phyloP scores from a whole-genome alignment of 202 grass and related monocot genomes.

The Zizania palustris region DNA sequence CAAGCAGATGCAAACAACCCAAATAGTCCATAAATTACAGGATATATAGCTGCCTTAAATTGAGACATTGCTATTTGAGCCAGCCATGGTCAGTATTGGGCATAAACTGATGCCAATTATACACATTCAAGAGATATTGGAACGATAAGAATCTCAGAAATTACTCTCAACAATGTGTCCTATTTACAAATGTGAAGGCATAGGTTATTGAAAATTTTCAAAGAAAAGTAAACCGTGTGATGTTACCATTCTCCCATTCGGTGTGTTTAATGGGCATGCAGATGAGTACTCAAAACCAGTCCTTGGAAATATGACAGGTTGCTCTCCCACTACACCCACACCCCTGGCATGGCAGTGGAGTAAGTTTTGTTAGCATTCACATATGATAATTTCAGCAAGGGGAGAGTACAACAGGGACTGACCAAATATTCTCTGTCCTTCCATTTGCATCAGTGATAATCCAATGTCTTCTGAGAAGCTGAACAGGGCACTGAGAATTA shows the following conservation, averaged over 20 bases:
- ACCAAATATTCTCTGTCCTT: constrained; percentile 79
- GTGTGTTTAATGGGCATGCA: constrained; percentile 82
- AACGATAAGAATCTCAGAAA: constrained; percentile 19
- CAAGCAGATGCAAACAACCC: not conserved
- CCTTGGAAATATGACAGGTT: constrained; percentile 78
- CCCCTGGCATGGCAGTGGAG: constrained; percentile 49
- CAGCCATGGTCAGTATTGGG: not conserved
- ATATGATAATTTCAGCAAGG: not conserved
- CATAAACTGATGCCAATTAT: not conserved
- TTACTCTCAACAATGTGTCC: not conserved
- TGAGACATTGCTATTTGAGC: not conserved
- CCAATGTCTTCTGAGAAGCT: constrained; percentile 92
- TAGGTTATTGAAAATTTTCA: not conserved
- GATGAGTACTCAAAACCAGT: constrained; percentile 91
- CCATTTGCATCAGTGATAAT: constrained; percentile 84
- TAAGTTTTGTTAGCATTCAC: constrained; percentile 19
- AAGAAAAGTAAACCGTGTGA: constrained; percentile 1
- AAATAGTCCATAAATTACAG: not conserved
- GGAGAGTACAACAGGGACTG: constrained; percentile 29
- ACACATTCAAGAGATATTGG: not conserved
- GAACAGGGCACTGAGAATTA: constrained; percentile 69
- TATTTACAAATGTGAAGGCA: not conserved
- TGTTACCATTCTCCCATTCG: constrained; percentile 84
- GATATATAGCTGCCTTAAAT: not conserved
- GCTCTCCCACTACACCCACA: constrained; percentile 78